Percentiles rank a stretch among this genome's conserved stretches.
These are phyloP conservation scores for Puccinia hordei DNA, from an alignment of 1,284 basidiomycete species.

Conservation along the genomic window DNA sequence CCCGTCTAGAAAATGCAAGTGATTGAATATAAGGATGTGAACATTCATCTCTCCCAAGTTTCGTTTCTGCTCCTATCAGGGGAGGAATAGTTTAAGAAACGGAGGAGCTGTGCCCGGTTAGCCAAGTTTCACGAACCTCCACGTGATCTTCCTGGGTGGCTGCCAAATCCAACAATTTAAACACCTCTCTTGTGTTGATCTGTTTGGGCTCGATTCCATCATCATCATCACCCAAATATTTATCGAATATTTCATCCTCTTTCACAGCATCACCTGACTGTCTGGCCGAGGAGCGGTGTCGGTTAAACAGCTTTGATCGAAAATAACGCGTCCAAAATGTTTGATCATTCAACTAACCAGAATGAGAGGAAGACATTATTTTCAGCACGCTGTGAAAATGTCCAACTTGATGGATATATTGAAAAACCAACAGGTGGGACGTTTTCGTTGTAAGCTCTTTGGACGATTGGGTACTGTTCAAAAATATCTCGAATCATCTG, in stretches of 20 bases:
- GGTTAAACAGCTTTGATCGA: constrained; percentile 88
- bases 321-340: constrained; percentile 98
- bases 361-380: neutral
- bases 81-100: neutral
- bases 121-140: constrained; percentile 65
- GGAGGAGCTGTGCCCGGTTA: neutral
- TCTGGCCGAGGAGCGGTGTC: constrained; percentile 86
- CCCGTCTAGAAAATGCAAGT: constrained; percentile 66
- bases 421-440: constrained; percentile 66
- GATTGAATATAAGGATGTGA: neutral
- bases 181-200: constrained; percentile 20
- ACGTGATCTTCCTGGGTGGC: constrained; percentile 90
- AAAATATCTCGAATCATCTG: constrained; percentile 94
- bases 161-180: constrained; percentile 69
- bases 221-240: constrained; percentile 90
- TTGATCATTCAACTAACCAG: constrained; percentile 72
- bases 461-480: constrained; percentile 93
- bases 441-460: constrained; percentile 86
- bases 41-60: neutral
- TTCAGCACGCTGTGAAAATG: neutral
- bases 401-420: neutral
- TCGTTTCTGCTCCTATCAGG: neutral
- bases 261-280: constrained; percentile 80
- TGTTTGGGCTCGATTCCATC: constrained; percentile 68
- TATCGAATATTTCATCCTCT: constrained; percentile 91